phyloP scores from a whole-genome alignment of 1,284 basidiomycete genomes.

The Leccinum glutinopallens region DNA sequence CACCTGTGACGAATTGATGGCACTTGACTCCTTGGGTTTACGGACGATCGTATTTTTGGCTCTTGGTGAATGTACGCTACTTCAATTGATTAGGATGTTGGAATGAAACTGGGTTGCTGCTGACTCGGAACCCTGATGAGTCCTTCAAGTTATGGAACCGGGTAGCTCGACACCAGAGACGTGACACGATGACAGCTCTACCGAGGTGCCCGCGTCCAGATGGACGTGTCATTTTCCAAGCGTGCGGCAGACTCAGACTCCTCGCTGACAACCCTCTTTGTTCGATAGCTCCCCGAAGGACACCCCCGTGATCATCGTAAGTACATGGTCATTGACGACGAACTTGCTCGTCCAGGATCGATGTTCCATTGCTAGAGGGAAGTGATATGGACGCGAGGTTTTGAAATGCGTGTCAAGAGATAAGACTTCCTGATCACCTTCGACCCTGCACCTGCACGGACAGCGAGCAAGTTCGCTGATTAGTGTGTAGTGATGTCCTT shows the following conservation, averaged over 20 bases:
- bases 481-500: not conserved
- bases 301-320: not conserved
- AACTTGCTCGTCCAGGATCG: not conserved
- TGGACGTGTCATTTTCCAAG: not conserved
- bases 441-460: not conserved
- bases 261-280: not conserved
- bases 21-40: not conserved
- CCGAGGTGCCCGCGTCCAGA: not conserved
- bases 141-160: not conserved
- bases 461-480: not conserved
- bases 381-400: not conserved
- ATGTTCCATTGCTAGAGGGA: not conserved
- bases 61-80: not conserved
- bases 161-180: not conserved
- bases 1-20: not conserved
- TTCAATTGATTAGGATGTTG: not conserved
- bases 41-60: conserved; percentile 1
- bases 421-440: too few relatives aligned
- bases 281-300: not conserved
- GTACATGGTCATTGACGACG: not conserved
- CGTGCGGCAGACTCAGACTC: not conserved
- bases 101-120: not conserved
- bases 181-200: not conserved
- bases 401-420: too few relatives aligned
- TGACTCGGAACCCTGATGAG: not conserved